A percentile compares a stretch with the other conserved stretches of the same genome.
Evolutionary conservation across 164 flowering plant species (phyloP).

Genomic region (Chloranthus sessilifolius): DNA sequence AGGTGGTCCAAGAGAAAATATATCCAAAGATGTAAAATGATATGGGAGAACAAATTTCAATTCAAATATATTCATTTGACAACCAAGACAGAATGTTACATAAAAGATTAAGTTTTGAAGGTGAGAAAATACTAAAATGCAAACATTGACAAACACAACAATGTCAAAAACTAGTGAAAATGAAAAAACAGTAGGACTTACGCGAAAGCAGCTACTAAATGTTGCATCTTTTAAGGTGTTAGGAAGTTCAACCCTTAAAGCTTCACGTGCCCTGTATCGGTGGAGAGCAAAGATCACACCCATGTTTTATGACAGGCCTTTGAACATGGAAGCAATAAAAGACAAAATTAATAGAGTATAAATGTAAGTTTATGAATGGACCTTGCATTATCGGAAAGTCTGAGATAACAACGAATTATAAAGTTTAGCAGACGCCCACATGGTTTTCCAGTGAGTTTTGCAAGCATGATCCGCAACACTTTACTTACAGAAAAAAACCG

Average conservation of each 20-base stretch:
- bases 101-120: no score
- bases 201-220: conserved; percentile 4
- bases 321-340: not conserved
- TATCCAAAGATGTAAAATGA: no score
- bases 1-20: no score
- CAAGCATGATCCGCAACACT: conserved; percentile 19
- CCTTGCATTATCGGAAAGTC: conserved; percentile 27
- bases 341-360: not conserved
- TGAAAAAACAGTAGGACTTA: conserved; percentile 15
- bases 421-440: conserved; percentile 18
- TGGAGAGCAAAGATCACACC: not conserved
- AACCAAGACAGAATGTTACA: no score
- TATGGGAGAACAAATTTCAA: no score
- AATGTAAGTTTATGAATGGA: not conserved
- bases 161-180: no score
- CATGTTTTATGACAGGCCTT: not conserved
- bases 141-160: no score
- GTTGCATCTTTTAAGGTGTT: conserved; percentile 8
- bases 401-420: conserved; percentile 23
- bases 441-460: conserved; percentile 12
- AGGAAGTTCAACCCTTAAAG: conserved; percentile 13
- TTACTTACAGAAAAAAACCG: conserved; percentile 19
- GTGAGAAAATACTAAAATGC: no score
- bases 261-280: conserved; percentile 21
- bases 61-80: no score